Evolutionary conservation across 257 asterid genomes (phyloP), one percentile per base, ranked within the genome.

Genomic region (Ilex asprella): DNA sequence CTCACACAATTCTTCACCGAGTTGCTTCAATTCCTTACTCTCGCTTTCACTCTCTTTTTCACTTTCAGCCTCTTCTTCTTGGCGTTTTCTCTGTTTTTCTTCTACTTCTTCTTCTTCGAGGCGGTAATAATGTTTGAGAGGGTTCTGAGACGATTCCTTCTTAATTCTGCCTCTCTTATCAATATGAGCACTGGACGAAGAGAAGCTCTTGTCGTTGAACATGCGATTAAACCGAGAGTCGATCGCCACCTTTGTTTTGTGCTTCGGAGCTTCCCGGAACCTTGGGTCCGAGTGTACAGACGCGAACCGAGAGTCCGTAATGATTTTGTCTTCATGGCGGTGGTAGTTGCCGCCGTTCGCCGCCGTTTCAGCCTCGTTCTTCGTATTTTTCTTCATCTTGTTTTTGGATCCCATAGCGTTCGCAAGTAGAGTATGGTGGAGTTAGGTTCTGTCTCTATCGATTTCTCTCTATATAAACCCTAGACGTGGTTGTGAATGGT

Each of bases 141-240:
- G 68, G 39, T 67, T 69, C 14, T 49, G 79, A 60, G 82, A 58
- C 10, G 80, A 41, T 14, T 65, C 70, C 31, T 68, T 75, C 50
- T 65, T 78, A 55, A 63, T 82, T 58, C 73, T 93, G 55, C 97
- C 99, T 57, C 99, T 83, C 84, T 89, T 92, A 73, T 92, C 97
- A 16, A 78, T 70, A 0, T 76, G 77, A 31, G 95, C 91, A 54
- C 72, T 72, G 11, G 95, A 83, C 31, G 94, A 62, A 51, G 68
- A 68, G 62, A 86, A 89, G 49, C 75, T 68, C 57, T 72, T 60
- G 54, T 83, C 84, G 4, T 83, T 80, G 63, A 92, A 86, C 60
- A 85, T 69, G 44, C 80, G 78, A 31, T 63, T 50, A 73, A 92
- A 92, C 15, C 99, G 88, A 64, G 89, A 77, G 72, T 92, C 99